Conservation (phyloP, 2,329 filamentous ascomycete genomes). For the Blastomyces percursus region DNA sequence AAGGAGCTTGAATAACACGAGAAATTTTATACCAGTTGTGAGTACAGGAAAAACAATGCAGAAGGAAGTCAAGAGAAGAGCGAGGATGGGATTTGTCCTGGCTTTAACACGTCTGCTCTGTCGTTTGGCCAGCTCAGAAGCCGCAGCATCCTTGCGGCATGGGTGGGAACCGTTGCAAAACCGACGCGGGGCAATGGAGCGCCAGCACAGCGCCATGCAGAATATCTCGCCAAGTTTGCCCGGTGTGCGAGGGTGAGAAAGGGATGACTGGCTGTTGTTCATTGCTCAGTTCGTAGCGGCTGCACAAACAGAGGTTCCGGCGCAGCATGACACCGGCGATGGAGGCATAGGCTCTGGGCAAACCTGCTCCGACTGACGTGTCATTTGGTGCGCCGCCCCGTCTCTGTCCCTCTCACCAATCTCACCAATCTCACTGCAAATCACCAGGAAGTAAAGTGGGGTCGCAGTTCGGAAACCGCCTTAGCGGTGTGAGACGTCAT, state of each 20-base stretch:
- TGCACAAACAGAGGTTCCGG: constrained; percentile 2
- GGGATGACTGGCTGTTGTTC: constrained; percentile 4
- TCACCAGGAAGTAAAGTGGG: background rate
- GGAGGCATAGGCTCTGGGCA: background rate
- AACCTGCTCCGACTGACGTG: constrained; percentile 5
- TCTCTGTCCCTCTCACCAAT: background rate
- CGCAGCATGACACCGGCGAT: background rate
- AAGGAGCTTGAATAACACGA: constrained; percentile 3
- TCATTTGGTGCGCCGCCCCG: background rate
- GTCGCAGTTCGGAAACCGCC: background rate
- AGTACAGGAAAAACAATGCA: constrained; percentile 4
- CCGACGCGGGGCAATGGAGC: constrained; percentile 1
- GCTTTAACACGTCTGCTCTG: constrained; percentile 11
- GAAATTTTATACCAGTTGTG: background rate
- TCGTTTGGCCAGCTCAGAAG: constrained; percentile 5
- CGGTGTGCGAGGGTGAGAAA: background rate
- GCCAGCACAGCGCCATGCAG: constrained; percentile 2
- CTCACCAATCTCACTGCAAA: background rate
- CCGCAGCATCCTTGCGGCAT: constrained; percentile 3
- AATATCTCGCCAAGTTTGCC: background rate
- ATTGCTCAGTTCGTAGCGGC: background rate
- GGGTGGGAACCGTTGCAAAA: constrained; percentile 1
- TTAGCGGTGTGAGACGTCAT: background rate
- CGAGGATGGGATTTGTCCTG: constrained; percentile 11
- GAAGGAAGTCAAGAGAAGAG: constrained; percentile 5